Evolutionary conservation across 495 filamentous ascomycete genomes (phyloP).

Genomic region (Pseudoneurospora amorphoporcata): DNA sequence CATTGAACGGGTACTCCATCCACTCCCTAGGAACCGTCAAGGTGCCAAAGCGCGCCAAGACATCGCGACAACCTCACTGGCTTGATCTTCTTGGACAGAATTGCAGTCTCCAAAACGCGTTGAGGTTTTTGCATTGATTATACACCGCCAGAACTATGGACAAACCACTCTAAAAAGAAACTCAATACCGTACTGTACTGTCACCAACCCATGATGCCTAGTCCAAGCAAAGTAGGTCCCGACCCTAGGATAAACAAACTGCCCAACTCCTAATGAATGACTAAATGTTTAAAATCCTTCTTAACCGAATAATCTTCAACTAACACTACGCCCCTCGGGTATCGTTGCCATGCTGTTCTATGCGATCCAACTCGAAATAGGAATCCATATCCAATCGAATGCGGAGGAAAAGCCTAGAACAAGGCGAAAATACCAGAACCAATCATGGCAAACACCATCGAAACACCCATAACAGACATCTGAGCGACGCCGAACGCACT

Average conservation of each 20-base stretch:
- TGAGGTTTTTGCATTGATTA: neutral
- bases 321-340: neutral
- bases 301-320: neutral
- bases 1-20: neutral
- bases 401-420: constrained; percentile 1
- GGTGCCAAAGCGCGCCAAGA: neutral
- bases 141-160: neutral
- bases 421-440: constrained; percentile 33
- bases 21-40: neutral
- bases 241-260: neutral
- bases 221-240: neutral
- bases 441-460: constrained; percentile 27
- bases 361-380: neutral
- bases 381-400: neutral
- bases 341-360: neutral
- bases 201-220: neutral
- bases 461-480: constrained; percentile 24
- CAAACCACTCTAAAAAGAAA: neutral
- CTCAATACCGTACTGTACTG: neutral
- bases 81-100: neutral
- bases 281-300: neutral
- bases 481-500: constrained; percentile 23
- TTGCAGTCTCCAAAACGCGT: neutral
- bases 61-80: neutral
- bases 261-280: neutral